Evolutionary conservation across 495 filamentous ascomycete genomes (phyloP).

Genomic region (Pseudevernia furfuracea): DNA sequence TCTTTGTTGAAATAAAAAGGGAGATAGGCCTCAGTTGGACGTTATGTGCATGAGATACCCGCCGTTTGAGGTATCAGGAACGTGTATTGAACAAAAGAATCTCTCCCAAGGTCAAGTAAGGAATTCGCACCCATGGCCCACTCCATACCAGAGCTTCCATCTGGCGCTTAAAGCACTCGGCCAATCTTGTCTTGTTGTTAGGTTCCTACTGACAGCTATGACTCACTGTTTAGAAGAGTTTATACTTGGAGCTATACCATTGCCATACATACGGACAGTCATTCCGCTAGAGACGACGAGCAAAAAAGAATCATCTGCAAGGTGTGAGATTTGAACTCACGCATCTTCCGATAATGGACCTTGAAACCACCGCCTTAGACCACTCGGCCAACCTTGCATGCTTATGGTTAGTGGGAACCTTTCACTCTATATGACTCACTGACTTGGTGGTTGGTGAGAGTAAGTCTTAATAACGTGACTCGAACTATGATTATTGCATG

Average conservation of each 20-base stretch:
- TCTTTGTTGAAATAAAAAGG: no score
- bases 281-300: background rate
- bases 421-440: background rate
- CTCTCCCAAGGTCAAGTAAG: background rate
- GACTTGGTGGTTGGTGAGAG: background rate
- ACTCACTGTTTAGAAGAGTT: background rate
- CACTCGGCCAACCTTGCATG: constrained; percentile 7
- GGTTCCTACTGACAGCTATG: background rate
- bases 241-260: no score
- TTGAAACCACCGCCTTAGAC: constrained; percentile 1
- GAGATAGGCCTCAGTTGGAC: background rate
- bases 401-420: background rate
- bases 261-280: no score
- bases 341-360: constrained; percentile 5
- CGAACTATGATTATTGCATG: no score
- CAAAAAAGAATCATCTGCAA: background rate
- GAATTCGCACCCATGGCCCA: background rate
- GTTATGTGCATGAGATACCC: background rate
- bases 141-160: background rate
- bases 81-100: background rate
- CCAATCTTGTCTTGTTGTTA: background rate
- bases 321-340: constrained; percentile 4
- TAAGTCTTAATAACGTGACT: no score
- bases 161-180: background rate
- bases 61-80: background rate